Conservation (phyloP, 495 filamentous ascomycete genomes). For the Penicillium coprophilum region DNA sequence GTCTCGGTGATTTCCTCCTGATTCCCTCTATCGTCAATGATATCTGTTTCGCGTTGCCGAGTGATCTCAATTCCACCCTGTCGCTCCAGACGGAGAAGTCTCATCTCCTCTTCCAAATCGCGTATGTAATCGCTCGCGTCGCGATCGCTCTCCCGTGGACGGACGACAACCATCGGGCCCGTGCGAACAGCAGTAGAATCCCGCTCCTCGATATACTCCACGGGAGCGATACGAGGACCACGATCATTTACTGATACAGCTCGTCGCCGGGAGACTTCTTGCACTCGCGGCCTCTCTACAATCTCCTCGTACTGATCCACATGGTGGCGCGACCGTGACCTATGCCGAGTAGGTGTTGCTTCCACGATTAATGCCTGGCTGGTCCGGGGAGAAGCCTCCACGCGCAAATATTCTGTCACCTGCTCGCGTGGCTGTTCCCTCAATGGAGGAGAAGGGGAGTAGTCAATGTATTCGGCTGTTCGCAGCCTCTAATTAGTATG, state of each 20-base stretch:
- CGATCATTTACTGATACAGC: constrained; percentile 40
- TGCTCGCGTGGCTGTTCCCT: constrained; percentile 28
- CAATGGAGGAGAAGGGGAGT: constrained; percentile 34
- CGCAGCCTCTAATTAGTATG: not conserved
- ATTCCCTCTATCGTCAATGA: constrained; percentile 48
- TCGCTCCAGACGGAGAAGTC: constrained; percentile 43
- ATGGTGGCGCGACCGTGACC: constrained; percentile 23
- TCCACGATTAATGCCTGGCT: constrained; percentile 35
- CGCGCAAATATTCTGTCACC: constrained; percentile 31
- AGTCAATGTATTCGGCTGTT: constrained; percentile 30
- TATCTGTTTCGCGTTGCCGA: constrained; percentile 48
- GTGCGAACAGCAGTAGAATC: constrained; percentile 50
- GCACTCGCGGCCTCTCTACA: constrained; percentile 21
- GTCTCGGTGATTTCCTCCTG: constrained; percentile 59
- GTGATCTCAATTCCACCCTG: constrained; percentile 41
- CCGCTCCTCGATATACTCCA: constrained; percentile 32
- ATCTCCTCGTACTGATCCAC: constrained; percentile 32
- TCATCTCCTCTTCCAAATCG: constrained; percentile 53
- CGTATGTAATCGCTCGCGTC: constrained; percentile 60
- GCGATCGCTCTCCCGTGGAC: constrained; percentile 49
- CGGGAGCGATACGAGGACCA: constrained; percentile 37
- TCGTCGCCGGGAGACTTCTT: constrained; percentile 33
- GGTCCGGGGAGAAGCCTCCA: constrained; percentile 31
- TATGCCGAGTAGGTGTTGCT: constrained; percentile 31
- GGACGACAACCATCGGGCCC: constrained; percentile 57